Evolutionary conservation across 2,329 filamentous ascomycete genomes (phyloP), one percentile per base, ranked within the genome.

Genomic region (Stachybotrys chartarum): DNA sequence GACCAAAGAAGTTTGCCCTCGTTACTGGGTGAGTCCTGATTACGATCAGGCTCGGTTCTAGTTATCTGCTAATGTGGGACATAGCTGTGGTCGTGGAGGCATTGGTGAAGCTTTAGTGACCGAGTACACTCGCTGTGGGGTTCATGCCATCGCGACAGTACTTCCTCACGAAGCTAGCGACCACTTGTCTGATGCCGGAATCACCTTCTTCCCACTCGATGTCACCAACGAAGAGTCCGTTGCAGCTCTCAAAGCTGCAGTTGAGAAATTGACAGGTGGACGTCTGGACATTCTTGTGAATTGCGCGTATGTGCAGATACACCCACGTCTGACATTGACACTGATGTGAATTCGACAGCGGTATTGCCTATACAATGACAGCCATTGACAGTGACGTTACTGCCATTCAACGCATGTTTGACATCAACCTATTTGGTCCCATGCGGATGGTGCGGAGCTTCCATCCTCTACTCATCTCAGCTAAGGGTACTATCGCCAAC

Each of bases 341-440:
- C 24, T 24, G 24, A 24, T 24, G 24, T 24, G 24, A 24, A 24
- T 24, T 4, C 24, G 24, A 24, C 24, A 24, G 24, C 4, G 24
- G 24, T 24, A 24, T 24, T 30, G 47, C 16, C 5, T 61, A 58
- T 54, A 62, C 58, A 30, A 59, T 62, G 60, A 66, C 68, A 12
- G 59, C 66, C 11, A 55, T 70, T 4, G 69, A 72, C 52, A 58
- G 63, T 30, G 60, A 66, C 7, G 56, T 70, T 1, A 63, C 65
- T 5, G 60, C 68, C 11, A 71, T 68, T 7, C 68, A 65, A 32
- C 59, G 59, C 31, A 58, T 76, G 52, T 75, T 74, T 57, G 73
- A 77, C 7, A 64, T 74, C 46, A 79, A 79, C 57, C 60, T 75
- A 31, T 76, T 71, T 63, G 72, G 70, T 1, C 56, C 65, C 1